Evolutionary conservation across 129 eudicot genomes (phyloP).

Genomic region (Artemisia argyi): DNA sequence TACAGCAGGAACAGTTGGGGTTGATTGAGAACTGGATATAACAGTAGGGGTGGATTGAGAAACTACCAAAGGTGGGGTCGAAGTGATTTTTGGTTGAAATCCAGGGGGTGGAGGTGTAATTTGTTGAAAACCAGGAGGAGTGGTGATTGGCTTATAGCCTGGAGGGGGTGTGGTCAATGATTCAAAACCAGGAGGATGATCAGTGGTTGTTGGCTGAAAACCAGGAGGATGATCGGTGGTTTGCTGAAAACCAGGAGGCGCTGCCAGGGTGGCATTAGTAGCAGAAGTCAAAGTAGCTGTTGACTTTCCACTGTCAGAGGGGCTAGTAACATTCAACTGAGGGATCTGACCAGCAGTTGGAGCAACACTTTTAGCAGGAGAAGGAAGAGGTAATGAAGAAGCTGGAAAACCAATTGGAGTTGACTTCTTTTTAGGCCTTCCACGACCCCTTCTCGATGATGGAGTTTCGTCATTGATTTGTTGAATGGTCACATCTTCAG

Average conservation of each 20-base stretch:
- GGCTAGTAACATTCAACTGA: conserved; percentile 26
- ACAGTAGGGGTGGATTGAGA: conserved; percentile 20
- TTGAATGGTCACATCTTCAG: conserved; percentile 27
- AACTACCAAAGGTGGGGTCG: conserved; percentile 15
- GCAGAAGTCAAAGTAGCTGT: conserved; percentile 24
- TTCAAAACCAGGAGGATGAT: conserved; percentile 32
- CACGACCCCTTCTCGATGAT: conserved; percentile 85
- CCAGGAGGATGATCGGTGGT: conserved; percentile 42
- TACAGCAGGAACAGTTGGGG: conserved; percentile 24
- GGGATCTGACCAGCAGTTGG: conserved; percentile 33
- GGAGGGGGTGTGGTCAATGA: conserved; percentile 32
- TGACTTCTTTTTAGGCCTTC: conserved; percentile 71
- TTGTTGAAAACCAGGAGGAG: conserved; percentile 36
- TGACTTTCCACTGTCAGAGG: conserved; percentile 27
- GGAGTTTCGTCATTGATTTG: conserved; percentile 55
- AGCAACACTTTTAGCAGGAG: conserved; percentile 31
- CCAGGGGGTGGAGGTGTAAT: conserved; percentile 35
- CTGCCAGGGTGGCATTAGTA: conserved; percentile 20
- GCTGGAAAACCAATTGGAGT: conserved; percentile 34
- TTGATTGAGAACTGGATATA: conserved; percentile 16
- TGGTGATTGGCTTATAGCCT: conserved; percentile 28
- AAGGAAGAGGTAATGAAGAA: conserved; percentile 30
- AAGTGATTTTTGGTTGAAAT: conserved; percentile 25
- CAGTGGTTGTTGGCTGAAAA: conserved; percentile 28
- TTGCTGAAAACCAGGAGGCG: conserved; percentile 40